These are phyloP conservation scores for Cladophialophora carrionii DNA, from an alignment of 2,329 filamentous ascomycete species.

Conservation along the genomic window DNA sequence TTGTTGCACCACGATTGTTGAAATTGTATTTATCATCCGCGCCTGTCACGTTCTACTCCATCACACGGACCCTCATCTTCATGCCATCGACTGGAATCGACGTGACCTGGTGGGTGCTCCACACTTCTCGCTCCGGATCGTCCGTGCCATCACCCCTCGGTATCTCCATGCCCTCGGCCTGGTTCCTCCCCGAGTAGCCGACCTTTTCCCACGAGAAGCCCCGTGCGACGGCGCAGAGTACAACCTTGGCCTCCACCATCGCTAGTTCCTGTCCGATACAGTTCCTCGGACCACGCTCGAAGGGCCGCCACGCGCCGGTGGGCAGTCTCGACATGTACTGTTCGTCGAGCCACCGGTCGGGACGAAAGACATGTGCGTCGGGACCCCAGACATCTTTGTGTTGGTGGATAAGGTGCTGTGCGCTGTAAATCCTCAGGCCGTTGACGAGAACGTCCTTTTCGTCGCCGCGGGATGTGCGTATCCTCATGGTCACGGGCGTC, in stretches of 20 bases:
- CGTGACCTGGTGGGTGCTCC: constrained; percentile 30
- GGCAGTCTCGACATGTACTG: constrained; percentile 35
- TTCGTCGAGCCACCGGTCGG: constrained; percentile 54
- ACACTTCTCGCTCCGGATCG: constrained; percentile 25
- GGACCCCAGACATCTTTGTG: constrained; percentile 51
- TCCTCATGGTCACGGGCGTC: constrained; percentile 4
- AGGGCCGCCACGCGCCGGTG: constrained; percentile 58
- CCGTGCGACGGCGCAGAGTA: constrained; percentile 55
- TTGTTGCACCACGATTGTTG: too few relatives aligned
- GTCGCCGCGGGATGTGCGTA: constrained; percentile 27
- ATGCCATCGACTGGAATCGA: constrained; percentile 32
- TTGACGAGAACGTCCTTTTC: constrained; percentile 28
- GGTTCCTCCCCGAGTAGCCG: constrained; percentile 24
- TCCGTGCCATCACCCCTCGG: constrained; percentile 24
- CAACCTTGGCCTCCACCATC: constrained; percentile 57
- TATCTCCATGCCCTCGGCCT: constrained; percentile 15
- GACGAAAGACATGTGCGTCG: constrained; percentile 51
- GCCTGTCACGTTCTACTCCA: background rate
- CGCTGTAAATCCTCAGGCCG: constrained; percentile 34
- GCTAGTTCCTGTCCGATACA: constrained; percentile 63
- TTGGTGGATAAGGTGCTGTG: constrained; percentile 41
- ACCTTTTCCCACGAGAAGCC: constrained; percentile 54
- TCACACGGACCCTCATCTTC: constrained; percentile 31
- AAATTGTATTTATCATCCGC: too few relatives aligned
- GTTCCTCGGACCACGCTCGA: constrained; percentile 58